A percentile compares a stretch with the other conserved stretches of the same genome.
Evolutionary conservation across 768 basidiomycete species (phyloP).

Genomic region (Suillus hirtellus): DNA sequence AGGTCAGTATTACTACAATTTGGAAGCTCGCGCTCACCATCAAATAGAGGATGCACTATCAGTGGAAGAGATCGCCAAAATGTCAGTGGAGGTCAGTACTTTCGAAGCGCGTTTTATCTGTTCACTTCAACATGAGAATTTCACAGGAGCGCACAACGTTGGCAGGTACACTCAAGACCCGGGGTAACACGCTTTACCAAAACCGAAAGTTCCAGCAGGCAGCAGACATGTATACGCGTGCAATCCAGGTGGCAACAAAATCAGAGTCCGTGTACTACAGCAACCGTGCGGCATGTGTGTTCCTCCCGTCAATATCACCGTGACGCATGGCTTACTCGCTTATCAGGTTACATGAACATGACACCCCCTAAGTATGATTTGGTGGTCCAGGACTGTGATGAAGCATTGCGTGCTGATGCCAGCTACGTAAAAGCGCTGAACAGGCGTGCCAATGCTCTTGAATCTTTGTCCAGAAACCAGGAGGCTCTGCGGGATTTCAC

Average conservation of each 20-base stretch:
- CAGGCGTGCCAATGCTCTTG: conserved; percentile 83
- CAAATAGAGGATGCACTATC: conserved; percentile 46
- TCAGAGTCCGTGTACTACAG: conserved; percentile 93
- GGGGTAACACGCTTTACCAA: conserved; percentile 73
- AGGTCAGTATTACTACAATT: conserved; percentile 22
- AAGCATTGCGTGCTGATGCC: conserved; percentile 79
- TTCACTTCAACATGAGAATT: conserved; percentile 1
- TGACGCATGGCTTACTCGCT: not conserved
- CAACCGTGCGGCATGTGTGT: conserved; percentile 94
- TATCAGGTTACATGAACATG: conserved; percentile 83
- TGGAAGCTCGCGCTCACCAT: conserved; percentile 8
- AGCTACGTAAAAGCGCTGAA: conserved; percentile 91
- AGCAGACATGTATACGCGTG: conserved; percentile 67
- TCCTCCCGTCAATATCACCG: not conserved
- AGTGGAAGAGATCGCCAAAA: conserved; percentile 53
- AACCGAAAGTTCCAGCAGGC: conserved; percentile 59
- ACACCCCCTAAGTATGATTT: conserved; percentile 78
- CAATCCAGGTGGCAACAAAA: conserved; percentile 72
- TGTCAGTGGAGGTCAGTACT: conserved; percentile 57
- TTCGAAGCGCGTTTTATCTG: not conserved
- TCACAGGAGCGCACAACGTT: conserved; percentile 62
- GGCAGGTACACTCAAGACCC: conserved; percentile 65
- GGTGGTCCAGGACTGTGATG: conserved; percentile 87
- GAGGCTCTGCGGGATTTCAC: conserved; percentile 91
- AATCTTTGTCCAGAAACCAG: conserved; percentile 69